These are phyloP conservation scores for Leccinum ponderosum DNA, from an alignment of 1,284 basidiomycete genomes.

Conservation along the genomic window DNA sequence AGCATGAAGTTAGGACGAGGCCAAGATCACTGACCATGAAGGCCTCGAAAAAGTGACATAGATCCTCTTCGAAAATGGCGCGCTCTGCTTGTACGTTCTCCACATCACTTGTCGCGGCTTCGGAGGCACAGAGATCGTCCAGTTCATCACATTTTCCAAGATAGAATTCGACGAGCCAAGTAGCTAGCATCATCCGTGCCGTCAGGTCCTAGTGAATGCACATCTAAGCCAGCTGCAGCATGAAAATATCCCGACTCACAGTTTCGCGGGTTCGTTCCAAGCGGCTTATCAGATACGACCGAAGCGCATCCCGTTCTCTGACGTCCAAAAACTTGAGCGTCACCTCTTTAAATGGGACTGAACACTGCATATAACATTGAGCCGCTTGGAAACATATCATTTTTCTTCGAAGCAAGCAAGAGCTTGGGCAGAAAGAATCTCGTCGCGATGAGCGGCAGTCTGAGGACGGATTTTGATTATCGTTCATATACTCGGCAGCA, in stretches of 20 bases:
- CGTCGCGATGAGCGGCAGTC: slow-evolving; percentile 84
- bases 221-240: neutral
- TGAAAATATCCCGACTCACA: slow-evolving; percentile 43
- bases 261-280: slow-evolving; percentile 81
- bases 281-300: slow-evolving; percentile 88
- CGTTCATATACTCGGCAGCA: neutral
- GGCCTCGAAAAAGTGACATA: slow-evolving; percentile 89
- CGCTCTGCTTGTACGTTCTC: slow-evolving; percentile 86
- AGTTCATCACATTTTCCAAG: slow-evolving; percentile 95
- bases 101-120: slow-evolving; percentile 82
- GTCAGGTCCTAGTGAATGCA: slow-evolving; percentile 69
- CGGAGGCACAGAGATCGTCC: slow-evolving; percentile 87
- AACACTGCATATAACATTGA: slow-evolving; percentile 88
- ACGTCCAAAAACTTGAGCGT: slow-evolving; percentile 88
- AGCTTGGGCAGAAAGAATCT: slow-evolving; percentile 84
- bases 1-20: neutral
- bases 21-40: slow-evolving; percentile 64
- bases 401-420: slow-evolving; percentile 81
- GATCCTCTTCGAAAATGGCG: slow-evolving; percentile 87
- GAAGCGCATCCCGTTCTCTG: slow-evolving; percentile 88
- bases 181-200: slow-evolving; percentile 97
- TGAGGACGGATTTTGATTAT: slow-evolving; percentile 32
- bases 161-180: slow-evolving; percentile 98
- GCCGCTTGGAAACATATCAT: slow-evolving; percentile 79
- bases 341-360: slow-evolving; percentile 91